Evolutionary conservation across 768 basidiomycete species (phyloP), one percentile per base, ranked within the genome.

Genomic region (Tricholoma matsutake): DNA sequence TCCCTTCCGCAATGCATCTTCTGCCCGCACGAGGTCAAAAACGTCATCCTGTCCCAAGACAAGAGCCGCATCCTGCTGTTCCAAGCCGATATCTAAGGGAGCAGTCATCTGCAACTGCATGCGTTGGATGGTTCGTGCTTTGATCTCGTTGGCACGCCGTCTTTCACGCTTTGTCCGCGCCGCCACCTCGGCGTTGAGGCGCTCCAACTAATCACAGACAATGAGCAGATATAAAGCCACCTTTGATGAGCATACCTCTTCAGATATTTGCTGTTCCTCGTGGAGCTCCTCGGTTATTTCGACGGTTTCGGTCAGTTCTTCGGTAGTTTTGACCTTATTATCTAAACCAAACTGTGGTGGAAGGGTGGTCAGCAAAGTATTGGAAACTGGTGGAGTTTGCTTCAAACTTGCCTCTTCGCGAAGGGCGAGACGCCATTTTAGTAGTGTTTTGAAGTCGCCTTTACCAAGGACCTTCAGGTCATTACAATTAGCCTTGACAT

Each of bases 81-180:
- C 92, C 61, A 95, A 74, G 71, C 95, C 96, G 64, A 98, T 95
- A 67, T 98, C 97, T 65, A 96, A 78, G n/a, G 97, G 97, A 18
- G 94, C 94, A 11, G 91, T 92, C 97, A 99, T 99, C 70, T 92
- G 89, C 51, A 98, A 81, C 71, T 98, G 97, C 86, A 98, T 91
- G 56, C 96, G 89, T 69, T 94, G 92, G 41, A 98, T 88, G 1
- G 94, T 92, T 64, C 89, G 86, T 29, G 84, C 81, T 75, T 91
- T 93, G 69, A 91, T 79, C 77, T 98, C 97, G 74, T 98, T 98
- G 2, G 88, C 86, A 35, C 87, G 84, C 57, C 94, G 85, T 57
- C 91, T 84, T 66, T 93, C 91, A 7, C 91, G 88, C 72, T 94
- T 94, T 41, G 83, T 72, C 52, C 87, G 85, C 29, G 88, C 84